These are phyloP conservation scores for Alternaria triticimaculans DNA, from an alignment of 2,329 filamentous ascomycete genomes.

Conservation along the genomic window DNA sequence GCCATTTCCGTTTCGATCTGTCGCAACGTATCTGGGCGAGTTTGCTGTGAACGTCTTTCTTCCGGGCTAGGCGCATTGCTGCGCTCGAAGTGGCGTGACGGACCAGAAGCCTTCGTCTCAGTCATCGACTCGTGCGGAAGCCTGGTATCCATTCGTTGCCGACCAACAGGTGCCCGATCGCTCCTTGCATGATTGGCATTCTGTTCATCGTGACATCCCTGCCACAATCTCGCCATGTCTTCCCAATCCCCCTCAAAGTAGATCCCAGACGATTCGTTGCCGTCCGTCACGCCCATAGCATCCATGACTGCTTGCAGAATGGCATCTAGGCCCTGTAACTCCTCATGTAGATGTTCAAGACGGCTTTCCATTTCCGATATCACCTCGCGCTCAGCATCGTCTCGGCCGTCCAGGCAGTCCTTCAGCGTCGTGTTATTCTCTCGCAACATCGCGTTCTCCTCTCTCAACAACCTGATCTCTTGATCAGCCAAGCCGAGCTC, in stretches of 20 bases:
- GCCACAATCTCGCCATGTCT: not conserved
- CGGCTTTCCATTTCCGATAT: not conserved
- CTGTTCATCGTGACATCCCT: not conserved
- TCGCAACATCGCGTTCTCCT: not conserved
- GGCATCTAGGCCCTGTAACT: not conserved
- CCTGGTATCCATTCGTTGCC: not conserved
- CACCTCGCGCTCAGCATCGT: not conserved
- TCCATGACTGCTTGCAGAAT: not conserved
- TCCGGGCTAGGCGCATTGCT: not conserved
- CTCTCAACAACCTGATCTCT: not conserved
- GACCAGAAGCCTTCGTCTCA: not conserved
- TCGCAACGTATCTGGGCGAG: not conserved
- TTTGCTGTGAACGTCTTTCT: not conserved
- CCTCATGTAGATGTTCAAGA: not conserved
- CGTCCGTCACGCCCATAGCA: not conserved
- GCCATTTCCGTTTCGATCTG: not conserved
- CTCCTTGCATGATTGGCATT: not conserved
- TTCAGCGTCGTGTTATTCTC: not conserved
- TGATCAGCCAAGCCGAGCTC: not conserved
- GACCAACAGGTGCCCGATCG: not conserved
- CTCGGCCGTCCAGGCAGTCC: not conserved
- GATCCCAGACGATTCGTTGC: not conserved
- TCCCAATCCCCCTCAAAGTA: not conserved
- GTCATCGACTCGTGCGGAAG: not conserved
- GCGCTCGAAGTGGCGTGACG: not conserved